phyloP scores from a whole-genome alignment of 2,329 filamentous ascomycete genomes.

The Neoascochyta sp. region DNA sequence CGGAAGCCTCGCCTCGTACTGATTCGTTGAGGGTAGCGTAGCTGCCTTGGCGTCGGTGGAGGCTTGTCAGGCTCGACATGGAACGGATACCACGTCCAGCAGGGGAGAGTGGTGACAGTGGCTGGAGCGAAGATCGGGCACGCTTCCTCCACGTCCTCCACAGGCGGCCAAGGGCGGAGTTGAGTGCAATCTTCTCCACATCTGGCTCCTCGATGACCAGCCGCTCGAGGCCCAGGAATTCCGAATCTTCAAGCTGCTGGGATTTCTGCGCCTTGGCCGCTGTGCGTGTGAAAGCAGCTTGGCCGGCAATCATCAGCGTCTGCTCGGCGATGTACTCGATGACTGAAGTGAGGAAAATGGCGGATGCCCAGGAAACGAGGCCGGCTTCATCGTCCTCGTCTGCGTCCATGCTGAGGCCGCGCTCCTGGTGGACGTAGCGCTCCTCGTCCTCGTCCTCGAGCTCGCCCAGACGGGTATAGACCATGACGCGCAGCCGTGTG shows the following conservation, averaged over 20 bases:
- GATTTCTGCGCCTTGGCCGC: slow-evolving; percentile 41
- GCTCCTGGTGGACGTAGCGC: slow-evolving; percentile 75
- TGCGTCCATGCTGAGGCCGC: slow-evolving; percentile 54
- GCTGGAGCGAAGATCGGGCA: slow-evolving; percentile 48
- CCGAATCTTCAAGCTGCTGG: slow-evolving; percentile 43
- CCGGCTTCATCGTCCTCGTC: slow-evolving; percentile 38
- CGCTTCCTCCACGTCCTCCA: slow-evolving; percentile 97
- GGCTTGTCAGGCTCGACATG: slow-evolving; percentile 28
- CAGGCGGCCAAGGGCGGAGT: slow-evolving; percentile 79
- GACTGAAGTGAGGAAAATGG: slow-evolving; percentile 93
- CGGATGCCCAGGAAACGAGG: slow-evolving; percentile 78
- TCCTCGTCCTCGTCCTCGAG: slow-evolving; percentile 98
- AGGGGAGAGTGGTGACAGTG: slow-evolving; percentile 25
- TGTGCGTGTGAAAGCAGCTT: slow-evolving; percentile 70
- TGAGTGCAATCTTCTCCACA: slow-evolving; percentile 88
- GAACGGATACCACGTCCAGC: slow-evolving; percentile 21
- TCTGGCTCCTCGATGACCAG: slow-evolving; percentile 86
- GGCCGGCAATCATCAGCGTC: slow-evolving; percentile 78
- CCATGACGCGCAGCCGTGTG: slow-evolving; percentile 91
- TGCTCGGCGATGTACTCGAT: slow-evolving; percentile 93
- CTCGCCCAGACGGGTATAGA: slow-evolving; percentile 93
- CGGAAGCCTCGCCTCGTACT: slow-evolving; percentile 16
- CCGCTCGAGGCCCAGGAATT: slow-evolving; percentile 58
- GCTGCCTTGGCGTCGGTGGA: slow-evolving; percentile 28
- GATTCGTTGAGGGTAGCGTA: slow-evolving; percentile 27